Conservation (phyloP, 2,329 filamentous ascomycete species). For the Exophiala spinifera region DNA sequence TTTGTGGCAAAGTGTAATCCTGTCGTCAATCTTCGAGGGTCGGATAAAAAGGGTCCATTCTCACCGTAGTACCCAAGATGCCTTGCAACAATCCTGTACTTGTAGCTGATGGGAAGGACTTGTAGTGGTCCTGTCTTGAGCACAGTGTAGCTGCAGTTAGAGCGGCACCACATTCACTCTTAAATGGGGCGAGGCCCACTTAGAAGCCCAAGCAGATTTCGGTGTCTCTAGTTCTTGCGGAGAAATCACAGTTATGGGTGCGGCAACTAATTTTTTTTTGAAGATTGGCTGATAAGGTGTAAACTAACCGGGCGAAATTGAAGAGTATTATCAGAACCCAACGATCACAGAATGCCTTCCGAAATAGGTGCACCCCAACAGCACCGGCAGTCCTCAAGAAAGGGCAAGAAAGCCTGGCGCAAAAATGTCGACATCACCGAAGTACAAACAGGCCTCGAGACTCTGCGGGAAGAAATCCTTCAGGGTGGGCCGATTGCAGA, state of each 20-base stretch:
- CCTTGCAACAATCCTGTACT: too few species aligned
- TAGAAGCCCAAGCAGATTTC: not conserved
- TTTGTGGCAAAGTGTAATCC: too few species aligned
- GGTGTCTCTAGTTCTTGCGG: not conserved
- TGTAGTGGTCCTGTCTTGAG: not conserved
- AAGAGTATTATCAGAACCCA: not conserved
- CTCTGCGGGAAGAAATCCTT: slow-evolving; percentile 85
- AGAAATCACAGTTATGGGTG: not conserved
- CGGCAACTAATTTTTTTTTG: not conserved
- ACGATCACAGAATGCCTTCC: not conserved
- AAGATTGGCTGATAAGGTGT: not conserved
- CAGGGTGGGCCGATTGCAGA: slow-evolving; percentile 84
- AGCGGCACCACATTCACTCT: not conserved
- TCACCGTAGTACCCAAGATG: too few species aligned
- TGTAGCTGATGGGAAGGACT: too few species aligned
- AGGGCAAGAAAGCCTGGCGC: slow-evolving; percentile 98
- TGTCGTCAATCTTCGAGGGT: too few species aligned
- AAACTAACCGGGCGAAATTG: too few species aligned
- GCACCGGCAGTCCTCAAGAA: slow-evolving; percentile 72
- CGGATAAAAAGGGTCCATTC: too few species aligned
- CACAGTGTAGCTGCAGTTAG: not conserved
- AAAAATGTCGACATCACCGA: slow-evolving; percentile 96
- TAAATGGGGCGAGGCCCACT: too few species aligned
- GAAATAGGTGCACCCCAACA: slow-evolving; percentile 16
- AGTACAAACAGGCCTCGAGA: slow-evolving; percentile 75